Evolutionary conservation across 495 filamentous ascomycete species (phyloP), one percentile per base, ranked within the genome.

Genomic region (Penicillium egyptiacum): DNA sequence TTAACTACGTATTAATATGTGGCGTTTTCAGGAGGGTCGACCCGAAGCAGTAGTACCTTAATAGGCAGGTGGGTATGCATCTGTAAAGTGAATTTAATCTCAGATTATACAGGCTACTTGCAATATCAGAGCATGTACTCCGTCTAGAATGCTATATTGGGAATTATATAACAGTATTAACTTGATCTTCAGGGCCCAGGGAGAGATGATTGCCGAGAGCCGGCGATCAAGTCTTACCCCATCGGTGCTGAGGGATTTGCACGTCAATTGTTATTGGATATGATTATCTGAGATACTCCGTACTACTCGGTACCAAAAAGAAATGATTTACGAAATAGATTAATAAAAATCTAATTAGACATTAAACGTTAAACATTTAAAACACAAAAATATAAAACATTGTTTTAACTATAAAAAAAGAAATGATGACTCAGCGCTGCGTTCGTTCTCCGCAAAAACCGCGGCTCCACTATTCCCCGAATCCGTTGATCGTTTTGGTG

Each of bases 391-490:
- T 49, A 7, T 20, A 19, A 50, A n/a, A 12, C 28, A n/a, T 10
- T n/a, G 7, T 28, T 25, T 26, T 43, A n/a, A n/a, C 19, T 44
- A 50, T 22, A 20, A 35, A 37, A 35, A 14, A 2, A 39, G n/a
- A 37, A 14, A 23, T 2, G 20, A 14, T 56, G 45, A 56, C 54
- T 56, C 54, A 52, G 48, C 55, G 47, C 58, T 62, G 65, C 56
- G 58, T 60, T 53, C 43, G 54, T 63, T 58, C 64, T 67, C 66
- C 64, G 61, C 64, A 69, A 62, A 68, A 64, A 58, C 58, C 53
- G 50, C 65, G 66, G 66, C 64, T 67, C 66, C 66, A 69, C 66
- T 69, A 62, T 69, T 69, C 66, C 66, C 66, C 66, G 66, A 69
- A 69, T 67, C 66, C 66, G 66, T 69, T 62, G 58, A 58, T 59